Evolutionary conservation across 2,329 filamentous ascomycete genomes (phyloP).

Genomic region (Alternaria novae-zelandiae): DNA sequence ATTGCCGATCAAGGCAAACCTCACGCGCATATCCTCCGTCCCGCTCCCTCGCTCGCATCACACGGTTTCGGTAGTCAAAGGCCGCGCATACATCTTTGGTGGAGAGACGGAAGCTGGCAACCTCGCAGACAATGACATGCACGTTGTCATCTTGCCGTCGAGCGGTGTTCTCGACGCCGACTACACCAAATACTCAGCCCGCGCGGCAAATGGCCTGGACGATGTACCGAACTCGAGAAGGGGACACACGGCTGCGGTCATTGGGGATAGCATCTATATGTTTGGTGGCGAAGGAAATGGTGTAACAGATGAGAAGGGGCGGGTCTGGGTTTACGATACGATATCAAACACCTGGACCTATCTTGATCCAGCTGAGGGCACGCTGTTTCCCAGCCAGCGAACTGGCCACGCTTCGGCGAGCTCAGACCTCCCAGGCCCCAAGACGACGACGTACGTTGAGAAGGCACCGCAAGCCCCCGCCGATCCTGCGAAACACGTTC

Average conservation of each 20-base stretch:
- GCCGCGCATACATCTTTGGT: conserved; percentile 64
- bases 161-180: conserved; percentile 52
- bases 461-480: conserved; percentile 49
- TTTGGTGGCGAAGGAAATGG: conserved; percentile 49
- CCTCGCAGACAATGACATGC: conserved; percentile 59
- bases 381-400: conserved; percentile 38
- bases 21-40: conserved; percentile 55
- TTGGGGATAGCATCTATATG: conserved; percentile 55
- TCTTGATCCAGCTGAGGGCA: conserved; percentile 43
- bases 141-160: conserved; percentile 59
- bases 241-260: conserved; percentile 51
- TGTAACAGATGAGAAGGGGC: conserved; percentile 44
- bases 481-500: conserved; percentile 50
- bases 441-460: conserved; percentile 35
- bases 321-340: conserved; percentile 55
- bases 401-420: conserved; percentile 46
- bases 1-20: conserved; percentile 58
- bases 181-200: conserved; percentile 47
- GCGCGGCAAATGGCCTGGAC: conserved; percentile 33
- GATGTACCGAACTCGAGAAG: conserved; percentile 49
- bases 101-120: conserved; percentile 51
- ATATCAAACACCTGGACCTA: conserved; percentile 49
- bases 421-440: conserved; percentile 50
- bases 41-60: conserved; percentile 58
- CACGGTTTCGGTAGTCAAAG: conserved; percentile 60